Base-by-base conservation (phyloP, 768 basidiomycete genomes). In the Rhizopogon rudus region DNA sequence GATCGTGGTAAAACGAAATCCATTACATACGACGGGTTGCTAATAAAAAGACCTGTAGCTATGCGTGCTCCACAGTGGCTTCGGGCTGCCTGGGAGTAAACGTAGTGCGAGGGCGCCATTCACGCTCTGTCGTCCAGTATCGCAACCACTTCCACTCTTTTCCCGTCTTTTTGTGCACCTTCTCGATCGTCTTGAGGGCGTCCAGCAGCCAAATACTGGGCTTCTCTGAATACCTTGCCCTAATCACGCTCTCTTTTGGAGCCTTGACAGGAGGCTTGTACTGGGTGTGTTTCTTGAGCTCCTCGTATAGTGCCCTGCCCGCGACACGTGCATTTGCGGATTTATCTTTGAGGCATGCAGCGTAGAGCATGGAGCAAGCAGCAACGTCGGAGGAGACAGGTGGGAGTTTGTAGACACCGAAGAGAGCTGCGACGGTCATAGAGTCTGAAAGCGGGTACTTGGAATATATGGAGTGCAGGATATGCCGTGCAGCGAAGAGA, bases 401-500 rank as follows among this genome's bases (percentile, higher is more conserved):
- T 0, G 82, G 75, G 22, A 88, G 77, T 13, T 72, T 67, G 67
- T 86, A 84, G 8, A 79, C 64, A 51, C 74, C 70, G 60, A 78
- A 84, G 3, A 88, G 75, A 6, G 83, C 76, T 2, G 80, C 71
- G 6, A 81, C 76, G 1, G 80, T 66, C 51, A 85, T 73, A 40
- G 75, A 64, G 56, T 80, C 70, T 17, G 78, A 67, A 20, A 86
- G 65, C 1, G 82, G 77, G 56, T 77, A 65, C 16, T 73, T 61
- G 46, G 67, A 56, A 62, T 81, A 79, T 3, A 87, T 71, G 1
- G 82, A 75, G 55, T 87, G 80, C 1, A 87, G 64, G 44, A 88
- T 77, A 41, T 74, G 76, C 4, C 79, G 84, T 0, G 77, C 86
- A 2, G 77, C 81, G 0, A 71, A 59, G 9, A 80, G 69, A 3